Conservation (phyloP, 331 rosid genomes). For the Phaseolus coccineus region DNA sequence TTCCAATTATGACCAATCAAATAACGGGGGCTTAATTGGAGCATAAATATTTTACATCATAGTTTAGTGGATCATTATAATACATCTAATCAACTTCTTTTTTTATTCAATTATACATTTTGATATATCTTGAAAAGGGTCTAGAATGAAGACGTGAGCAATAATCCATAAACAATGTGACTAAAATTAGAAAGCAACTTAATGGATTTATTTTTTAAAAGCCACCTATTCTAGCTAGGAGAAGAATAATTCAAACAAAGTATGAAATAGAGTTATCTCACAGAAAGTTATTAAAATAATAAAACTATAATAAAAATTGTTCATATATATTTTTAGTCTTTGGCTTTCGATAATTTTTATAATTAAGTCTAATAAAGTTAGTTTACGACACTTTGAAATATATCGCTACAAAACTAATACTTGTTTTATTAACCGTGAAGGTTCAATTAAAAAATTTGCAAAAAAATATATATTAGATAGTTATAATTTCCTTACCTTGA, state of each 20-base stretch:
- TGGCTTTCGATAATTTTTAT: too few relatives aligned
- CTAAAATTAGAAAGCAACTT: constrained; percentile 37
- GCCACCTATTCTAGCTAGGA: constrained; percentile 9
- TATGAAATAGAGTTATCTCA: background rate
- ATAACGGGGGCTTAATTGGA: constrained; percentile 31
- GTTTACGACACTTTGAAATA: too few relatives aligned
- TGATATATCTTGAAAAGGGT: background rate
- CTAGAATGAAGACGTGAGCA: constrained; percentile 44
- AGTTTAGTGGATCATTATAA: constrained; percentile 37
- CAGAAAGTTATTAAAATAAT: background rate
- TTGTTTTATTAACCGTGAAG: background rate
- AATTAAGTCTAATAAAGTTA: too few relatives aligned
- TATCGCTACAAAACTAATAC: too few relatives aligned
- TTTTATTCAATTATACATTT: constrained; percentile 9
- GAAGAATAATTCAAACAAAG: constrained; percentile 43
- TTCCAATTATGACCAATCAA: constrained; percentile 41
- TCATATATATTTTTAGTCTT: too few relatives aligned
- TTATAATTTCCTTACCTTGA: too few relatives aligned
- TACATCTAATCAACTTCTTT: constrained; percentile 33
- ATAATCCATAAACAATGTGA: constrained; percentile 33
- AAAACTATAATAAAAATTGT: background rate
- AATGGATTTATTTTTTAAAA: constrained; percentile 40
- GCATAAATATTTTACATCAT: constrained; percentile 32
- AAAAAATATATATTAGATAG: too few relatives aligned
- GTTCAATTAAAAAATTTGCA: too few relatives aligned